Conservation (phyloP, 2,329 filamentous ascomycete genomes). For the Dothistroma pini region DNA sequence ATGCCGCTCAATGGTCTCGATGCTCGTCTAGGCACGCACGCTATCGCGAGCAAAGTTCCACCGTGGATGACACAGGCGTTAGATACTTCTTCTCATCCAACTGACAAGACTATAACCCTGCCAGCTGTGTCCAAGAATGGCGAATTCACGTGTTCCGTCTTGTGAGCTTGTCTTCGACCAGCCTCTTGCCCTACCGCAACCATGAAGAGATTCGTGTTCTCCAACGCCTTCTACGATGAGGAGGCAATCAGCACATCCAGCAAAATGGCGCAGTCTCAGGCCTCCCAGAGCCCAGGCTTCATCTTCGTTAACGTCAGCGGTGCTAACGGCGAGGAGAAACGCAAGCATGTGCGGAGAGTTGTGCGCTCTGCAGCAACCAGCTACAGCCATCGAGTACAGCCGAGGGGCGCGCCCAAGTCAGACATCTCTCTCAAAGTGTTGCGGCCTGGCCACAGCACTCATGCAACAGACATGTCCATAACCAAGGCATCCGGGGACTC, state of each 20-base stretch:
- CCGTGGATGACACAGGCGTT: not conserved
- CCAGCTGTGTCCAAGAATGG: not conserved
- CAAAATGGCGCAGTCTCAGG: constrained; percentile 10
- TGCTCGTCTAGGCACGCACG: not conserved
- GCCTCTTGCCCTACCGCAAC: not conserved
- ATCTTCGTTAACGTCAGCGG: constrained; percentile 21
- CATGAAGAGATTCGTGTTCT: constrained; percentile 17
- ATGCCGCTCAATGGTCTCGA: not conserved
- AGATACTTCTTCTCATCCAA: not conserved
- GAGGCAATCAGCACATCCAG: constrained; percentile 12
- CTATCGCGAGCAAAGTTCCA: not conserved
- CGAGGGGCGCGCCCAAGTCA: constrained; percentile 14
- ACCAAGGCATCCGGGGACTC: not conserved
- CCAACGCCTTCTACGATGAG: constrained; percentile 21
- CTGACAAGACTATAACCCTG: not conserved
- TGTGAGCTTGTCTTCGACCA: not conserved
- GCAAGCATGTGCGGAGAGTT: constrained; percentile 13
- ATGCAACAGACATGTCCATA: not conserved
- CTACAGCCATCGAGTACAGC: constrained; percentile 19
- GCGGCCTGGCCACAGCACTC: not conserved
- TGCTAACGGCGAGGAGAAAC: constrained; percentile 12
- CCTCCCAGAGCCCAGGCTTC: constrained; percentile 14
- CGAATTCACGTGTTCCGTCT: not conserved
- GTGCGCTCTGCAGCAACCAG: constrained; percentile 23
- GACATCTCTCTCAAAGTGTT: constrained; percentile 12